These are phyloP conservation scores for Oleoguttula mirabilis DNA, from an alignment of 495 filamentous ascomycete genomes.

Conservation along the genomic window DNA sequence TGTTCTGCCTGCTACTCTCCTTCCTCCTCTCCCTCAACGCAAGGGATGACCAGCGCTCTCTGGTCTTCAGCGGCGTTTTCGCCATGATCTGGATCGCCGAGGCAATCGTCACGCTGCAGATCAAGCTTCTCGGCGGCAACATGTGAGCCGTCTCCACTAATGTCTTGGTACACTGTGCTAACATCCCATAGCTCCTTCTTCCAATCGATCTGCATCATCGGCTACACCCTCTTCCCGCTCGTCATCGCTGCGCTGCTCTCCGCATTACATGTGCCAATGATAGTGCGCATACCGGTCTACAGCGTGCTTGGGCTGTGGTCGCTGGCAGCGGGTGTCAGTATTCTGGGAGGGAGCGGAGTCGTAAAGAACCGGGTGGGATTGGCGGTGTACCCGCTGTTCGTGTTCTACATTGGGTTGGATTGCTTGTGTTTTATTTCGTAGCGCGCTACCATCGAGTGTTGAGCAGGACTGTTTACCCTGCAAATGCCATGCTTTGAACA, in stretches of 20 bases:
- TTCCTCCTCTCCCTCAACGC: slow-evolving; percentile 72
- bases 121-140: slow-evolving; percentile 91
- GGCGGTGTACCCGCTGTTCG: slow-evolving; percentile 86
- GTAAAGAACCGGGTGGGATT: slow-evolving; percentile 88
- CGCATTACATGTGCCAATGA: slow-evolving; percentile 60
- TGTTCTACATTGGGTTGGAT: slow-evolving; percentile 90
- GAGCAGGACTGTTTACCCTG: too few relatives aligned
- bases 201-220: slow-evolving; percentile 94
- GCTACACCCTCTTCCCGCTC: slow-evolving; percentile 96
- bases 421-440: slow-evolving; percentile 94
- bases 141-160: slow-evolving; percentile 60
- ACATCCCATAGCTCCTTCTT: slow-evolving; percentile 67
- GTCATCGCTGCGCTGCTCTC: slow-evolving; percentile 87
- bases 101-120: slow-evolving; percentile 95
- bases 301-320: slow-evolving; percentile 80
- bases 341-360: slow-evolving; percentile 87
- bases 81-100: slow-evolving; percentile 93
- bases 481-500: too few relatives aligned
- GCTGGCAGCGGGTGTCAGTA: slow-evolving; percentile 87
- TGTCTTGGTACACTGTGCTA: neutral
- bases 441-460: too few relatives aligned
- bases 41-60: slow-evolving; percentile 59
- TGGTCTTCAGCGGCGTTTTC: slow-evolving; percentile 93
- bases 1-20: slow-evolving; percentile 82
- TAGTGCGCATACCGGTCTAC: slow-evolving; percentile 81